phyloP scores from a whole-genome alignment of 345 rosid genomes.

The Citrus unshiu region DNA sequence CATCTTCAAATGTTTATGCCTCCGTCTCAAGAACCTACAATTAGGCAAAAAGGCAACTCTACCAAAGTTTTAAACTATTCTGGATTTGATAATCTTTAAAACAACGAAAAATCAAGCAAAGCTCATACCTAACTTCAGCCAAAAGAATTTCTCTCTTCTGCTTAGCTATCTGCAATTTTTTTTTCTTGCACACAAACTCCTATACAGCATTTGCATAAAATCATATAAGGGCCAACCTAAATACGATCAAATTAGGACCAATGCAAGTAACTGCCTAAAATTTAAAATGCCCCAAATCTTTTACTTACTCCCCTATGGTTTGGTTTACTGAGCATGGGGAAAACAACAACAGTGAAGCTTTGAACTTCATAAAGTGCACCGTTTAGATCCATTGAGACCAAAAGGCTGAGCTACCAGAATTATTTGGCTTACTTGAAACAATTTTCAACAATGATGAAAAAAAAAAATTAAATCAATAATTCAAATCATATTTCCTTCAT shows the following conservation, averaged over 20 bases:
- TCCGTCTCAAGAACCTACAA: constrained; percentile 26
- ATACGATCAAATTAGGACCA: neutral
- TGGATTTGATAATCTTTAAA: neutral
- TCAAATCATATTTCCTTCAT: neutral
- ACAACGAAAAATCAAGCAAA: neutral
- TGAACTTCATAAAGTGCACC: neutral
- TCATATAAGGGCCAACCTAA: neutral
- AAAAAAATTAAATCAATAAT: neutral
- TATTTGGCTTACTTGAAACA: neutral
- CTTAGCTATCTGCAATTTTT: constrained; percentile 25
- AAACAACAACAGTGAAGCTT: neutral
- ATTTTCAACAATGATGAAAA: neutral
- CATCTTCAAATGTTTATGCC: constrained; percentile 13
- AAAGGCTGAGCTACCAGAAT: neutral
- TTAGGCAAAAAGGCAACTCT: neutral
- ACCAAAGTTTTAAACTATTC: neutral
- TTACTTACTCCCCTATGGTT: neutral
- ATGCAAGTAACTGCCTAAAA: neutral
- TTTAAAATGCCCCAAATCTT: neutral
- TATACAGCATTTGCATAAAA: constrained; percentile 10
- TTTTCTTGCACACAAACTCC: constrained; percentile 46
- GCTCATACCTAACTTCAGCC: constrained; percentile 37
- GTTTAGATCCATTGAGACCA: neutral
- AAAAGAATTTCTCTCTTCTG: constrained; percentile 37
- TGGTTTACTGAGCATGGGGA: too few relatives aligned